Conservation (phyloP, 2,329 filamentous ascomycete genomes). For the Alternaria ethzedia region DNA sequence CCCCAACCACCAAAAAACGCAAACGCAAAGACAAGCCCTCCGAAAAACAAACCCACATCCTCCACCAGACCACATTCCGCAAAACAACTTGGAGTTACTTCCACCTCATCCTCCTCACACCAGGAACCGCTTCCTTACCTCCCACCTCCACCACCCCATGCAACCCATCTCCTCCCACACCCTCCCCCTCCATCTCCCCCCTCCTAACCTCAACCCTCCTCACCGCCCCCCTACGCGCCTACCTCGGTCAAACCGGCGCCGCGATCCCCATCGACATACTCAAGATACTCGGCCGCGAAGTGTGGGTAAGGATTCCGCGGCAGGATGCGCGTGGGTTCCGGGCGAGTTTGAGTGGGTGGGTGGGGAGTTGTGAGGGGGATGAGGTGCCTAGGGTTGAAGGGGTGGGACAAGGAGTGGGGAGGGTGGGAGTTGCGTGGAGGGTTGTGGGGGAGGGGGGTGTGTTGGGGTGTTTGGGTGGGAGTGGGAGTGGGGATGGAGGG, state of each 20-base stretch:
- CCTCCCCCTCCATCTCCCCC: slow-evolving; percentile 53
- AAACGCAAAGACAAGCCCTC: slow-evolving; percentile 19
- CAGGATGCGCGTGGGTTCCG: slow-evolving; percentile 32
- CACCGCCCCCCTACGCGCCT: slow-evolving; percentile 68
- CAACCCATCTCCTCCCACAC: neutral
- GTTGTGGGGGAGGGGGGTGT: slow-evolving; percentile 23
- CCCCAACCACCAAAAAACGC: slow-evolving; percentile 7
- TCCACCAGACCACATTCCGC: slow-evolving; percentile 49
- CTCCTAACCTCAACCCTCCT: slow-evolving; percentile 69
- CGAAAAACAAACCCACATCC: slow-evolving; percentile 18
- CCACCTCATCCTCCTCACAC: slow-evolving; percentile 46
- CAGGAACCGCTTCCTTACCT: slow-evolving; percentile 1
- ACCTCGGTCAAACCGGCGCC: slow-evolving; percentile 71
- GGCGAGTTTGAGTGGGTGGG: slow-evolving; percentile 35
- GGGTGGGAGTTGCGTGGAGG: slow-evolving; percentile 38
- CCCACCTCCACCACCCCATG: neutral
- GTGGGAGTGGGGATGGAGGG: neutral
- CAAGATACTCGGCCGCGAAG: slow-evolving; percentile 45
- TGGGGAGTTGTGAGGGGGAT: slow-evolving; percentile 30
- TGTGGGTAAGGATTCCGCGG: slow-evolving; percentile 35
- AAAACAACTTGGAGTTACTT: slow-evolving; percentile 51
- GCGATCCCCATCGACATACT: slow-evolving; percentile 75
- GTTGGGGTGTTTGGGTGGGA: slow-evolving; percentile 6
- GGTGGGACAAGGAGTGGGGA: neutral
- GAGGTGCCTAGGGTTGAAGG: slow-evolving; percentile 20